Conservation (phyloP, 495 filamentous ascomycete genomes). For the Gamarada debralockiae region DNA sequence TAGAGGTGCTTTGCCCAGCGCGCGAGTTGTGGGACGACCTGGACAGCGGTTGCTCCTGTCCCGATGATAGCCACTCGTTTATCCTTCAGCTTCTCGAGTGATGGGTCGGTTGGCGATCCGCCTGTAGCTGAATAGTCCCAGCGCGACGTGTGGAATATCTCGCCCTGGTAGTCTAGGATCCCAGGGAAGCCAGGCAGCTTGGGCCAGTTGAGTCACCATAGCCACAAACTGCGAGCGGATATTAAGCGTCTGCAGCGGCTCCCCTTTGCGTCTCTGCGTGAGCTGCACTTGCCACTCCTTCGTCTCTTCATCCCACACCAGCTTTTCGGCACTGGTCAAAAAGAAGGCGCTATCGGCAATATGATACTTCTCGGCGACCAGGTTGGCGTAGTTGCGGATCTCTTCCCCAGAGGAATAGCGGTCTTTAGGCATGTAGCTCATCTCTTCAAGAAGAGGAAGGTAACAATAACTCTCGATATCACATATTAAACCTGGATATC, state of each 20-base stretch:
- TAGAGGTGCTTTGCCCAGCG: conserved; percentile 47
- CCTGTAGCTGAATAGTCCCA: conserved; percentile 54
- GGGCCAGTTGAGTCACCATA: conserved; percentile 35
- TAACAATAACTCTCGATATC: conserved; percentile 30
- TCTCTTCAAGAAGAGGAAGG: conserved; percentile 29
- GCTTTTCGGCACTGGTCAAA: conserved; percentile 30
- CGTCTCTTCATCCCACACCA: conserved; percentile 39
- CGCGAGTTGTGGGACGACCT: conserved; percentile 46
- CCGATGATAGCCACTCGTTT: conserved; percentile 52
- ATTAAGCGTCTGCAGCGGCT: neutral
- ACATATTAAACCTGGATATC: conserved; percentile 37
- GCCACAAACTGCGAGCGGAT: conserved; percentile 36
- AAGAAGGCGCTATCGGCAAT: conserved; percentile 45
- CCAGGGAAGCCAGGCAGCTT: conserved; percentile 42
- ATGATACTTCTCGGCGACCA: conserved; percentile 28
- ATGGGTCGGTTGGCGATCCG: conserved; percentile 40
- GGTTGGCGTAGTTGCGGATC: conserved; percentile 41
- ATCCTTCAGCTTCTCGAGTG: conserved; percentile 39
- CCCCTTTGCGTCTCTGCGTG: conserved; percentile 26
- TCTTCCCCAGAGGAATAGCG: conserved; percentile 30
- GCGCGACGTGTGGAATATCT: conserved; percentile 48
- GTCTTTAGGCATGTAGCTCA: conserved; percentile 26
- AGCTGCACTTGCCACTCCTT: conserved; percentile 40
- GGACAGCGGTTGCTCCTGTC: conserved; percentile 53
- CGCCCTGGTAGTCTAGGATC: conserved; percentile 40